Evolutionary conservation across 2,329 filamentous ascomycete species (phyloP), one percentile per base, ranked within the genome.

Genomic region (Coniochaeta ligniaria): DNA sequence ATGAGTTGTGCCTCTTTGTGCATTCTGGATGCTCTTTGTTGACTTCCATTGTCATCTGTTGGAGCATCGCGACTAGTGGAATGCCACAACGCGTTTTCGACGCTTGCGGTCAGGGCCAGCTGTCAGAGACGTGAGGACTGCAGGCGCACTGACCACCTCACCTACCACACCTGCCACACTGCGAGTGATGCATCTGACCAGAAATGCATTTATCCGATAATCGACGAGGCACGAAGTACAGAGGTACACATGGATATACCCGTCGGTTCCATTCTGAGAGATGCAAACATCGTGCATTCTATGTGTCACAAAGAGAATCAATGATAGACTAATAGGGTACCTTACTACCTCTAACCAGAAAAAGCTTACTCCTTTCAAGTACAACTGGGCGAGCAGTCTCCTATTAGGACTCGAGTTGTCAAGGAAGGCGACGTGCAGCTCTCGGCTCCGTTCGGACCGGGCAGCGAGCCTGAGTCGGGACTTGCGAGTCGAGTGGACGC

Each of bases 91-190:
- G 35, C 54, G 54, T 38, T 35, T 55, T 20, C n/a, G 31, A 57
- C 33, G 54, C 35, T 57, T 57, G 54, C 54, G 54, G 54, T 57
- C 54, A 57, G 38, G 31, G 47, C 22, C 54, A 38, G 54, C 20
- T 57, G 54, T 17, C 28, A 38, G 31, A 2, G 8, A 36, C 11
- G 47, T 3, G 35, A 36, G 35, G 3, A 14, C 14, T 31, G 47
- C 24, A 31, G 47, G 47, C 6, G 47, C 47, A 52, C 47, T 11
- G 47, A 52, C 24, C 47, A 47, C 22, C 43, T 22, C 6, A 5
- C 17, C 38, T 5, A 24, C 43, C 6, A 12, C 12, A 47, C 20
- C 8, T 24, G 4, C 20, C 20, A 31, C 2, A n/a, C 24, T 36
- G 35, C 35, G 3, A 14, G 35, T 31, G 28, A 9, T 31, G 9